phyloP scores from a whole-genome alignment of 2,329 filamentous ascomycete species.

The Ophiosphaerella narmari region DNA sequence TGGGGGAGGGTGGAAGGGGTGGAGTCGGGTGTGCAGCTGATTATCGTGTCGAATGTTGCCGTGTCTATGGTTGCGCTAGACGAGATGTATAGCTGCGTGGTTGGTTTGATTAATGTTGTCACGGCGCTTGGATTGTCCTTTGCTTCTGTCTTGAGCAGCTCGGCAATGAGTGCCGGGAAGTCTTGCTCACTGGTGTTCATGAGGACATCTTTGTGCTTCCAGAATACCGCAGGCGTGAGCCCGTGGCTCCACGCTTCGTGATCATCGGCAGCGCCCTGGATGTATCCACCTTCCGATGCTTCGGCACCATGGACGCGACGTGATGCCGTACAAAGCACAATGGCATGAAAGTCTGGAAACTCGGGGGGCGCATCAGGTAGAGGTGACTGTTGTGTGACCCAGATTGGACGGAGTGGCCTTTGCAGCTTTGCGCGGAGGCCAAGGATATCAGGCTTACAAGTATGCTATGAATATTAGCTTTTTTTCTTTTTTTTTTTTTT shows the following conservation, averaged over 20 bases:
- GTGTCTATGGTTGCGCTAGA: constrained; percentile 45
- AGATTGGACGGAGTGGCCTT: constrained; percentile 77
- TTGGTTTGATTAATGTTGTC: constrained; percentile 50
- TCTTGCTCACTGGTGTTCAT: constrained; percentile 69
- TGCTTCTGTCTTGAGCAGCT: constrained; percentile 41
- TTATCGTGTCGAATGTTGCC: constrained; percentile 45
- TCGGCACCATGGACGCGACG: constrained; percentile 71
- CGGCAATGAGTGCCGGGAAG: constrained; percentile 57
- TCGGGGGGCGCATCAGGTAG: constrained; percentile 52
- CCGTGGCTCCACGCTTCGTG: constrained; percentile 90
- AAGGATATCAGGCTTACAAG: constrained; percentile 63
- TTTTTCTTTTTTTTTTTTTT: constrained; percentile 5
- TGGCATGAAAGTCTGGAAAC: constrained; percentile 66
- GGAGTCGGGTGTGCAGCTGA: constrained; percentile 51
- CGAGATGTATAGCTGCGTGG: constrained; percentile 47
- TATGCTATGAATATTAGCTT: constrained; percentile 44
- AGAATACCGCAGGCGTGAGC: constrained; percentile 79
- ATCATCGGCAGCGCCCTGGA: constrained; percentile 94
- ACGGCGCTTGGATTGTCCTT: constrained; percentile 9
- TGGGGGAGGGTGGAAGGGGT: constrained; percentile 11
- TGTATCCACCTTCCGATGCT: constrained; percentile 73
- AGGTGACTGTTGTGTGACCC: constrained; percentile 73
- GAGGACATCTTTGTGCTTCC: constrained; percentile 67
- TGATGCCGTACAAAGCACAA: constrained; percentile 87
- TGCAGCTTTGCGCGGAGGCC: constrained; percentile 60